Evolutionary conservation across 2,329 filamentous ascomycete species (phyloP).

Genomic region (Pseudogymnoascus sp.): DNA sequence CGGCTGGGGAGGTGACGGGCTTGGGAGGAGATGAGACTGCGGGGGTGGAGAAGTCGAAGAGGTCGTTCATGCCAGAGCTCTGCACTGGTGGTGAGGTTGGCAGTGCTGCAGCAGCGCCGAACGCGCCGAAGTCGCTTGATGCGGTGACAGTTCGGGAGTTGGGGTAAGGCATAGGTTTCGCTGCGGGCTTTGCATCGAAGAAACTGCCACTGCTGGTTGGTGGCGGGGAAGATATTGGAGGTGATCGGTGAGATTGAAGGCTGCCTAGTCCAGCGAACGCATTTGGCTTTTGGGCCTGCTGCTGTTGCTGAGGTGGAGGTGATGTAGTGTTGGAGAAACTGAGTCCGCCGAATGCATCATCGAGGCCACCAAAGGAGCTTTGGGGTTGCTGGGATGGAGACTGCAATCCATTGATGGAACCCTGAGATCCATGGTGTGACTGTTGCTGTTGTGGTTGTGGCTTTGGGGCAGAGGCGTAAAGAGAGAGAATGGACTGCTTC

Average conservation of each 20-base stretch:
- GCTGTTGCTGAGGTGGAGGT: slow-evolving; percentile 29
- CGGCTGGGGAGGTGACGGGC: slow-evolving; percentile 29
- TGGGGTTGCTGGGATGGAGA: slow-evolving; percentile 45
- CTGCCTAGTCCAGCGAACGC: slow-evolving; percentile 42
- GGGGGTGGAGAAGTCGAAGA: slow-evolving; percentile 67
- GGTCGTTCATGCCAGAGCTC: slow-evolving; percentile 59
- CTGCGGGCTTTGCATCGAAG: slow-evolving; percentile 62
- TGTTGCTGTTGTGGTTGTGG: slow-evolving; percentile 52
- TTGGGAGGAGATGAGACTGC: slow-evolving; percentile 36
- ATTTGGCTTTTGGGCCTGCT: slow-evolving; percentile 32
- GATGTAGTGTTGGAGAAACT: slow-evolving; percentile 49
- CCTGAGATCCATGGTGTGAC: slow-evolving; percentile 47
- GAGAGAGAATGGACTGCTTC: slow-evolving; percentile 92
- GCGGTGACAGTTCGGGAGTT: slow-evolving; percentile 45
- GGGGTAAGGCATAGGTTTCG: slow-evolving; percentile 30
- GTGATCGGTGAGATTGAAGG: slow-evolving; percentile 33
- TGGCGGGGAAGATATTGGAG: slow-evolving; percentile 38
- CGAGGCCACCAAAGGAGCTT: slow-evolving; percentile 47
- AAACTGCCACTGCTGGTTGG: slow-evolving; percentile 61
- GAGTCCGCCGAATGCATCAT: slow-evolving; percentile 70
- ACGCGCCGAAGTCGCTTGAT: slow-evolving; percentile 55
- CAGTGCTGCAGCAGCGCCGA: slow-evolving; percentile 36
- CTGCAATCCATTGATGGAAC: slow-evolving; percentile 60
- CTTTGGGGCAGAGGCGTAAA: slow-evolving; percentile 80
- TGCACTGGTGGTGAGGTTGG: slow-evolving; percentile 33